A percentile compares a stretch with the other conserved stretches of the same genome.
Evolutionary conservation across 2,329 filamentous ascomycete genomes (phyloP).

Genomic region (Ascochyta koolunga): DNA sequence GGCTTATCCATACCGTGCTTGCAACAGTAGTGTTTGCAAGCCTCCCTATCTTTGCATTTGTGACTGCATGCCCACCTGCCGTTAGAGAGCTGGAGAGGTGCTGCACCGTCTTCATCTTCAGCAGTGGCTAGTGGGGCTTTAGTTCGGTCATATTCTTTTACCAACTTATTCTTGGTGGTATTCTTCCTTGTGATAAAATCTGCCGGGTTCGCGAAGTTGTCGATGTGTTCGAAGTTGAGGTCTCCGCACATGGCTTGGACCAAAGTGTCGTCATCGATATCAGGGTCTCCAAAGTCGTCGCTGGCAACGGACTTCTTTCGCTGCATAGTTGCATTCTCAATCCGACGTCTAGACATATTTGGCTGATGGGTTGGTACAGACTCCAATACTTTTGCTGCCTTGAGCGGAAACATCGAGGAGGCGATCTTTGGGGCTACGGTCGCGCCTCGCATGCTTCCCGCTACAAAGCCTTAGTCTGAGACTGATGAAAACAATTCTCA

Average conservation of each 20-base stretch:
- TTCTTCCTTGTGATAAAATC: slow-evolving; percentile 27
- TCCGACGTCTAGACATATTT: slow-evolving; percentile 42
- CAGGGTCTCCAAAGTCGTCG: slow-evolving; percentile 62
- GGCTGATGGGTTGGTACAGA: slow-evolving; percentile 22
- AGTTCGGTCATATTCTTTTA: slow-evolving; percentile 4
- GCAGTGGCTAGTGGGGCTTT: slow-evolving; percentile 10
- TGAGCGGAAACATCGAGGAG: slow-evolving; percentile 50
- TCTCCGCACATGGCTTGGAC: slow-evolving; percentile 49
- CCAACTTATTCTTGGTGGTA: slow-evolving; percentile 24
- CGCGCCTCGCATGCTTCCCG: slow-evolving; percentile 62
- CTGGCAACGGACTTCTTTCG: slow-evolving; percentile 21
- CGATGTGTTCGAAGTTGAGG: slow-evolving; percentile 58
- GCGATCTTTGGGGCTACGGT: slow-evolving; percentile 59
- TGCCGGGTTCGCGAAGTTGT: slow-evolving; percentile 52
- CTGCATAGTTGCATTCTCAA: slow-evolving; percentile 17
- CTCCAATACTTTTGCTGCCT: slow-evolving; percentile 16
- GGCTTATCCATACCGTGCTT: slow-evolving; percentile 72
- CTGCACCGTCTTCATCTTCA: slow-evolving; percentile 21
- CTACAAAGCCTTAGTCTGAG: slow-evolving; percentile 44
- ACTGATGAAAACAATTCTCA: background rate
- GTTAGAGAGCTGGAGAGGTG: slow-evolving; percentile 65
- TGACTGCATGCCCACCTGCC: slow-evolving; percentile 79
- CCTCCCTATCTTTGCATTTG: slow-evolving; percentile 65
- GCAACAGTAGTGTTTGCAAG: slow-evolving; percentile 76
- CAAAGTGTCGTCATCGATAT: slow-evolving; percentile 61